These are phyloP conservation scores for Crucihimalaya himalaica DNA, from an alignment of 345 rosid genomes.

Conservation along the genomic window DNA sequence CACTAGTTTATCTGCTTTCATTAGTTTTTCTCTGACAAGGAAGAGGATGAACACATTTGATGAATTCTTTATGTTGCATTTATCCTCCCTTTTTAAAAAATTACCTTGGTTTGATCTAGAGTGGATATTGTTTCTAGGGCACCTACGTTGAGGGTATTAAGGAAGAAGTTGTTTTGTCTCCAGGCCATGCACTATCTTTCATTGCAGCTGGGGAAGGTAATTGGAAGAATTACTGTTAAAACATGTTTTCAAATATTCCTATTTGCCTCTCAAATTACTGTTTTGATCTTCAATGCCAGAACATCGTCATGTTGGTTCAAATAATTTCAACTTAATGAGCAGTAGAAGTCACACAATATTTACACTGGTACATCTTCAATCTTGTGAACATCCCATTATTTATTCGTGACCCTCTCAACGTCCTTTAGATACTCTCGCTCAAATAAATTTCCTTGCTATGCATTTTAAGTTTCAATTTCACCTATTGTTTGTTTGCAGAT, in stretches of 20 bases:
- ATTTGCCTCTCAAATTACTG: background rate
- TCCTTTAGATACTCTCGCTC: constrained; percentile 5
- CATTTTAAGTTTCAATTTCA: constrained; percentile 3
- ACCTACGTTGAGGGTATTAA: constrained; percentile 89
- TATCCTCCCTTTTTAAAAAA: background rate
- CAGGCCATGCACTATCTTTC: constrained; percentile 96
- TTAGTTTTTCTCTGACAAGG: constrained; percentile 2
- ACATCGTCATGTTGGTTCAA: constrained; percentile 99
- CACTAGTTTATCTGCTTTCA: constrained; percentile 8
- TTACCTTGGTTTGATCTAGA: constrained; percentile 29
- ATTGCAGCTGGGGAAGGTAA: constrained; percentile 99
- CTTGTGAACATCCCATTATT: constrained; percentile 7
- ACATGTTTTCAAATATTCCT: background rate
- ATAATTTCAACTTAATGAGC: constrained; percentile 91
- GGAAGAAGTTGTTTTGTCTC: constrained; percentile 98
- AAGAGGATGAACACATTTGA: constrained; percentile 6
- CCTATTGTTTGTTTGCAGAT: constrained; percentile 52
- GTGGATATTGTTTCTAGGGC: constrained; percentile 52
- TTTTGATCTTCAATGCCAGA: constrained; percentile 53
- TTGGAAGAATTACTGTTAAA: background rate
- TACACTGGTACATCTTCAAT: constrained; percentile 58
- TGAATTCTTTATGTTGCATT: background rate
- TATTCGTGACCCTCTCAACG: background rate
- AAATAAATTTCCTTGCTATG: background rate
- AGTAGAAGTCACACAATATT: constrained; percentile 99